These are phyloP conservation scores for Phytopythium litorale DNA, from an alignment of 352 stramenopile genomes.

Conservation along the genomic window DNA sequence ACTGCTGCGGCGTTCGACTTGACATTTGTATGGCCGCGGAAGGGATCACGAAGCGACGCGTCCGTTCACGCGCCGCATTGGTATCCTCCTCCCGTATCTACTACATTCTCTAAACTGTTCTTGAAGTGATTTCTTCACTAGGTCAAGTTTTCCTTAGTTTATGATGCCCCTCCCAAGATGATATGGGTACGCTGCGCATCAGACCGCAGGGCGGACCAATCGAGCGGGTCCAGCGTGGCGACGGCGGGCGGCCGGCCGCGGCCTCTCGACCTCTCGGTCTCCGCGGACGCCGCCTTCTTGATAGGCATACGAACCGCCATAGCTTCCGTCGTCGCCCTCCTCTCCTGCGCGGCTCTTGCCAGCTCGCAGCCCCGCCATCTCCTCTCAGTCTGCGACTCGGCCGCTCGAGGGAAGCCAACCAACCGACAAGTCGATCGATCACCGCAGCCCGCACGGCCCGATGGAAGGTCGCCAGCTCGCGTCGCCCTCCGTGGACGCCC, in stretches of 20 bases:
- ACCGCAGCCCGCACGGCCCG: neutral
- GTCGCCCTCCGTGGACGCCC: constrained; percentile 5
- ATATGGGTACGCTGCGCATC: constrained; percentile 6
- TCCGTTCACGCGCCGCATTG: neutral
- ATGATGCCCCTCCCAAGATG: neutral
- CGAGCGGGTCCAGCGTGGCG: neutral
- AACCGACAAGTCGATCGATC: neutral
- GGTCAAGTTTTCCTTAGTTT: neutral
- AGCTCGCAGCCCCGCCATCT: too few species aligned
- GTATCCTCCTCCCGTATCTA: neutral
- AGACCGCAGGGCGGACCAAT: neutral
- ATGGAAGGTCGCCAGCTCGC: constrained; percentile 6
- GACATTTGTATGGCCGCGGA: neutral
- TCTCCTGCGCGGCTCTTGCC: too few species aligned
- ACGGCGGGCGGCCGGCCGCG: neutral
- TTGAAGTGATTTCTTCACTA: neutral
- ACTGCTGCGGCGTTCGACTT: neutral
- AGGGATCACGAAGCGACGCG: neutral
- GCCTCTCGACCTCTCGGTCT: neutral
- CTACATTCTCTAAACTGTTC: neutral
- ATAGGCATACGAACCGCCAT: constrained; percentile 1
- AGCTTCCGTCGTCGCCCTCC: neutral
- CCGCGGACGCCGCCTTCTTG: neutral
- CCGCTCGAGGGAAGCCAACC: neutral
- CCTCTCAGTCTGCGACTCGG: constrained; percentile 1